Base-by-base conservation (phyloP, 371 early-diverging fungal genomes). In the Batkoa obscura region DNA sequence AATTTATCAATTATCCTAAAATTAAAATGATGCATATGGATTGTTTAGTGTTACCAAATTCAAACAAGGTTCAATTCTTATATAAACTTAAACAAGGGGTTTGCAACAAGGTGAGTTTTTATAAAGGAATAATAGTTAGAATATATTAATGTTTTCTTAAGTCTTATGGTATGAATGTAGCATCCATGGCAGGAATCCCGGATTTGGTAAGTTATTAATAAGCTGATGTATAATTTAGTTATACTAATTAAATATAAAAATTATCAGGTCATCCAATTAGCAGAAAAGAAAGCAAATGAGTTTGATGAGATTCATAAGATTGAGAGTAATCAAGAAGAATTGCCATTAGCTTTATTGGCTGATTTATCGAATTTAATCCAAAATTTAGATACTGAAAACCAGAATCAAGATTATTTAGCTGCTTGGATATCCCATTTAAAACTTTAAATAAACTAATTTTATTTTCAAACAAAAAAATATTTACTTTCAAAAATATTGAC, bases 141-240 rank as follows among this genome's bases (percentile, higher is more conserved):
- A 23, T 23, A 23, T 9, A 15, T 39, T 2, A n/a, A 30, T 10
- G 55, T 37, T 55, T 33, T 31, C 13, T 55, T 30, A 43, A 58
- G 58, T 77, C 78, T 45, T 78, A 84, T 66, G 94, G 95, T 56
- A 84, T 94, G 80, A 86, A 93, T 59, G 90, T 94, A 0, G 99
- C 99, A 0, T 79, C 71, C 30, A 88, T 98, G 86, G 99, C 98
- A 0, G 95, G 94, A 10, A 79, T 99, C 3, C 95, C 96, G 4
- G 5, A 6, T 13, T 13, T 10, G 41, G 41, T 41, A 41, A 41
- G 41, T n/a, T 41, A 41, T 41, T 41, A n/a, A n/a, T 41, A 41
- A 8, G 23, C 23, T 23, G 23, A 23, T 23, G 23, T 23, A 23
- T 23, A 23, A 23, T 23, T 23, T 23, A 23, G 23, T 23, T 23